phyloP scores from a whole-genome alignment of 2,329 filamentous ascomycete genomes.

The Venturia nashicola region DNA sequence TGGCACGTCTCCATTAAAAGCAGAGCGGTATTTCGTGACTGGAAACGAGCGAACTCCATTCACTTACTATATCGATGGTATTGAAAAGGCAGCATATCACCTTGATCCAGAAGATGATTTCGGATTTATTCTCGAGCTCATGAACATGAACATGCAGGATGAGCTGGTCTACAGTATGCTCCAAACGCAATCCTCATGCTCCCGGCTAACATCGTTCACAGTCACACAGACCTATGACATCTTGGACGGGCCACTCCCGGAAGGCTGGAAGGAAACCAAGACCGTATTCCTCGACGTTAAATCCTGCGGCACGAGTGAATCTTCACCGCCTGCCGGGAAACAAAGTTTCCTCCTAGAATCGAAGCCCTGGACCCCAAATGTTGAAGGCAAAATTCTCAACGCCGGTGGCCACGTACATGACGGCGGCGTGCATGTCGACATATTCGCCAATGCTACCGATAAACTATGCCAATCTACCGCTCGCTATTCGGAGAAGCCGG shows the following conservation, averaged over 20 bases:
- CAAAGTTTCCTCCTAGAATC: background rate
- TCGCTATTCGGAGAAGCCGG: constrained; percentile 5
- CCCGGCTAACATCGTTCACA: background rate
- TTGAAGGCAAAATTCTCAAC: constrained; percentile 7
- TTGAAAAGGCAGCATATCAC: constrained; percentile 3
- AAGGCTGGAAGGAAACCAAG: constrained; percentile 7
- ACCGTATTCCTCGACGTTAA: constrained; percentile 7
- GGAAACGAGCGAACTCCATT: constrained; percentile 10
- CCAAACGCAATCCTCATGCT: background rate
- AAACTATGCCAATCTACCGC: constrained; percentile 1
- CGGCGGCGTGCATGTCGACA: background rate
- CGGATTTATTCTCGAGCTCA: constrained; percentile 7
- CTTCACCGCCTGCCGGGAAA: background rate
- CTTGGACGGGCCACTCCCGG: constrained; percentile 4
- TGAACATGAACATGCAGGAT: constrained; percentile 11
- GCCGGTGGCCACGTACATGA: constrained; percentile 5
- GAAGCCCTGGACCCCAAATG: constrained; percentile 6
- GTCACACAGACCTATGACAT: constrained; percentile 9
- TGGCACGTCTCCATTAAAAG: background rate
- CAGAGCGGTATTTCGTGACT: background rate
- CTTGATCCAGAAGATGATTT: constrained; percentile 5
- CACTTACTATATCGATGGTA: background rate
- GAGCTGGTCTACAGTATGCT: background rate
- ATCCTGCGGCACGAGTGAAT: constrained; percentile 5
- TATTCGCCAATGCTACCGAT: background rate